A percentile compares a stretch with the other conserved stretches of the same genome.
These are phyloP conservation scores for Coemansia sp. DNA, from an alignment of 192 early-diverging fungal genomes.

Conservation along the genomic window DNA sequence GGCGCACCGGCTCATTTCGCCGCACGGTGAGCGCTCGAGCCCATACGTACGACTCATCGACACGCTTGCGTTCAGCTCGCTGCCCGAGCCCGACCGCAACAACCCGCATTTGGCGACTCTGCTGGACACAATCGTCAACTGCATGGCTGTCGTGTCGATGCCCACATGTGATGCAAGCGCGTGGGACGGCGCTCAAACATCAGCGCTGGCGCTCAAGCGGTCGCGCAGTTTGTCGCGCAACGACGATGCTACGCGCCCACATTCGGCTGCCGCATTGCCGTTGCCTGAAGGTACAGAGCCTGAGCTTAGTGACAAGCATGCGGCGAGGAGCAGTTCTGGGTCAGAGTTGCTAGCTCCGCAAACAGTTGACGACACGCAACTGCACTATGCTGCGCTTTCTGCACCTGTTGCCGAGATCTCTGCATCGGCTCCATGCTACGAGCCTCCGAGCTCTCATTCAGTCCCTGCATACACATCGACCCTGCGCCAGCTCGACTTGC, in stretches of 20 bases:
- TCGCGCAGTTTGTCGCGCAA: constrained; percentile 40
- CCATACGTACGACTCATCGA: constrained; percentile 34
- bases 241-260: constrained; percentile 19
- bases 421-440: neutral
- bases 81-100: constrained; percentile 46
- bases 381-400: neutral
- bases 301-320: neutral
- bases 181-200: too few species aligned
- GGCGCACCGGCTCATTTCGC: constrained; percentile 5
- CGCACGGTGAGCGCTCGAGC: constrained; percentile 4
- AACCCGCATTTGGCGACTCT: constrained; percentile 42
- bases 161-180: neutral
- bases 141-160: constrained; percentile 17
- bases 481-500: constrained; percentile 56
- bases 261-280: constrained; percentile 33
- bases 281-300: constrained; percentile 21
- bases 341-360: neutral
- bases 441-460: neutral
- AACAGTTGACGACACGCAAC: constrained; percentile 13
- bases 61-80: constrained; percentile 41
- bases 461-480: constrained; percentile 17
- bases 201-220: constrained; percentile 20
- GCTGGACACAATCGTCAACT: constrained; percentile 41
- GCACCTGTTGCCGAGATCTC: too few species aligned
- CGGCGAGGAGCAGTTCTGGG: neutral